Evolutionary conservation across 2,329 filamentous ascomycete genomes (phyloP).

Genomic region (Pseudogymnoascus sp.): DNA sequence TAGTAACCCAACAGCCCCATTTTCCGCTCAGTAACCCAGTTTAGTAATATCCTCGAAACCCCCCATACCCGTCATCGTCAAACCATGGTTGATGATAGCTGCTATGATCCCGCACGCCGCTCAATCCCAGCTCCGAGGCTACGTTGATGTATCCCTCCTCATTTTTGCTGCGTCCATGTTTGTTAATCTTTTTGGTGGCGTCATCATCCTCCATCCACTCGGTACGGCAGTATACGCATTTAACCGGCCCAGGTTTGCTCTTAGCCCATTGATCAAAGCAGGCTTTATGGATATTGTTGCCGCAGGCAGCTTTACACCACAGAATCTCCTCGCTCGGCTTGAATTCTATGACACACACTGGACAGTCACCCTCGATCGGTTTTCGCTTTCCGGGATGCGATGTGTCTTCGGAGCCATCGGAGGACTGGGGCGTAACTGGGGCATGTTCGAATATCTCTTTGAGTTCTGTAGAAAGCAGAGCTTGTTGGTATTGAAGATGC

Average conservation of each 20-base stretch:
- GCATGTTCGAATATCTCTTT: constrained; percentile 45
- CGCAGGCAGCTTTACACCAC: constrained; percentile 53
- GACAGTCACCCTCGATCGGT: constrained; percentile 51
- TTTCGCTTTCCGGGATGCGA: constrained; percentile 42
- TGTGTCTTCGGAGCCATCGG: constrained; percentile 26
- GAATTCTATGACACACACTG: constrained; percentile 52
- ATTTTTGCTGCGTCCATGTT: constrained; percentile 30
- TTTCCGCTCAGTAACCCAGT: background rate
- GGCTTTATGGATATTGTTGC: constrained; percentile 42
- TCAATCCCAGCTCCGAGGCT: constrained; percentile 50
- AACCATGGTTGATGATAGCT: constrained; percentile 22
- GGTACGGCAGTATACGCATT: constrained; percentile 54
- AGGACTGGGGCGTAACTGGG: constrained; percentile 37
- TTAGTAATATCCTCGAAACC: background rate
- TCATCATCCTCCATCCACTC: constrained; percentile 42
- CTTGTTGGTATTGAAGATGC: constrained; percentile 49
- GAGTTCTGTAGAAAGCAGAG: constrained; percentile 50
- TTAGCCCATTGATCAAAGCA: constrained; percentile 48
- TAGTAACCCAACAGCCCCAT: background rate
- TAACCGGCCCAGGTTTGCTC: constrained; percentile 39
- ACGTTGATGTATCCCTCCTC: constrained; percentile 55
- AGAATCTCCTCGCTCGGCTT: constrained; percentile 37
- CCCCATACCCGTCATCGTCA: background rate
- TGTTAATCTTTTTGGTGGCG: constrained; percentile 30
- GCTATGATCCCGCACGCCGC: constrained; percentile 38